Conservation (phyloP, 208 protist genomes). For the Novymonas esmeraldas region DNA sequence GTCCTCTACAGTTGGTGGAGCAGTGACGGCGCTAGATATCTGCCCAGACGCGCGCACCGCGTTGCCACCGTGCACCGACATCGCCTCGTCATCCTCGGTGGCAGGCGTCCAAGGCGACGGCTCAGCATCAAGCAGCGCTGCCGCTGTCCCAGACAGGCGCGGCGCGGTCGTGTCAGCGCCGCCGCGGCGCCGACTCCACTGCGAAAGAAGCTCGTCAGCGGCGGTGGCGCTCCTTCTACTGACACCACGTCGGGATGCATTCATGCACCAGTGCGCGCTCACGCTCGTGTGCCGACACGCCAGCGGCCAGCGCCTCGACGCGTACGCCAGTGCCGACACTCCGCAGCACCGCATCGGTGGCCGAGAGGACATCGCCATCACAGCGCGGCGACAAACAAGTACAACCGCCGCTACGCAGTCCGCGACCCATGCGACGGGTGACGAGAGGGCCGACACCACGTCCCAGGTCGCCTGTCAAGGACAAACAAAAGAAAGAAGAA, state of each 20-base stretch:
- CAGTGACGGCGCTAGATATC: background rate
- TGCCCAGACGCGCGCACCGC: no score
- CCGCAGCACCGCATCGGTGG: no score
- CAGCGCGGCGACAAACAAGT: no score
- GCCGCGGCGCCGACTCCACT: constrained; percentile 20
- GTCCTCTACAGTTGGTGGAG: constrained; percentile 12
- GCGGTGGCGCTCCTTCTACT: background rate
- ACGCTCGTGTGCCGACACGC: background rate
- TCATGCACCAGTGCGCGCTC: background rate
- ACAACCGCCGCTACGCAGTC: no score
- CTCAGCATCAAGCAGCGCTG: no score
- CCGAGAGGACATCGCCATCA: no score
- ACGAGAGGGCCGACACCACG: background rate
- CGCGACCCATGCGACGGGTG: background rate
- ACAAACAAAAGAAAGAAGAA: background rate
- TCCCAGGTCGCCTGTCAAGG: background rate
- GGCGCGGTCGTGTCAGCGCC: background rate
- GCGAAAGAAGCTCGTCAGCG: constrained; percentile 17
- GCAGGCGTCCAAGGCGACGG: background rate
- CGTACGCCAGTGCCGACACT: background rate
- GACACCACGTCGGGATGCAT: background rate
- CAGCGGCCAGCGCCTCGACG: background rate
- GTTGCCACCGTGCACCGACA: no score
- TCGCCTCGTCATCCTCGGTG: background rate
- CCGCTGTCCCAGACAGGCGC: background rate